Evolutionary conservation across 2,329 filamentous ascomycete genomes (phyloP).

Genomic region (Diaporthe capsici): DNA sequence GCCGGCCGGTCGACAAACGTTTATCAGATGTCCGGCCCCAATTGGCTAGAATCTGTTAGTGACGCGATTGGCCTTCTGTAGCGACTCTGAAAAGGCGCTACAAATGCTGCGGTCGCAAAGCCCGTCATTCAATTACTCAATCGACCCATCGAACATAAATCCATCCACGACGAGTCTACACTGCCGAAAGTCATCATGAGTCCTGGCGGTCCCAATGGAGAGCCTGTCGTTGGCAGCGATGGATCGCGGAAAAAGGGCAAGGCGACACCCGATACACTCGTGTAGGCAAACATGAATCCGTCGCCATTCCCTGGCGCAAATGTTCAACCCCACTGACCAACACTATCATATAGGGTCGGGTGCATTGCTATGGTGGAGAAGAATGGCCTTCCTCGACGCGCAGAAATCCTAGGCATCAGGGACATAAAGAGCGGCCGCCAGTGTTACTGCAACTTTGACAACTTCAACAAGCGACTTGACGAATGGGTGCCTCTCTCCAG

Average conservation of each 20-base stretch:
- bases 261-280: constrained; percentile 87
- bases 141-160: not conserved
- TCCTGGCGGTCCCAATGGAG: constrained; percentile 62
- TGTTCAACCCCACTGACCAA: constrained; percentile 29
- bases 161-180: constrained; percentile 42
- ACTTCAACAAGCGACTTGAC: constrained; percentile 89
- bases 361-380: constrained; percentile 74
- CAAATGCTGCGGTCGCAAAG: constrained; percentile 9
- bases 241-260: constrained; percentile 79
- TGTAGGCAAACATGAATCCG: constrained; percentile 63
- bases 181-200: constrained; percentile 64
- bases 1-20: not conserved
- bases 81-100: not conserved
- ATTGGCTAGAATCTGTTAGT: not conserved
- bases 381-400: constrained; percentile 89
- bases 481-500: constrained; percentile 91
- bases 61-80: not conserved
- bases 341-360: constrained; percentile 56
- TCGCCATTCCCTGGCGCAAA: not conserved
- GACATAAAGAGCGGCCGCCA: constrained; percentile 89
- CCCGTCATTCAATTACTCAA: not conserved
- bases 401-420: constrained; percentile 95
- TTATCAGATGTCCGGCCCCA: not conserved
- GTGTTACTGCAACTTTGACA: constrained; percentile 98
- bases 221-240: constrained; percentile 69